Evolutionary conservation across 2,329 filamentous ascomycete genomes (phyloP).

Genomic region (Colletotrichum spinosum): DNA sequence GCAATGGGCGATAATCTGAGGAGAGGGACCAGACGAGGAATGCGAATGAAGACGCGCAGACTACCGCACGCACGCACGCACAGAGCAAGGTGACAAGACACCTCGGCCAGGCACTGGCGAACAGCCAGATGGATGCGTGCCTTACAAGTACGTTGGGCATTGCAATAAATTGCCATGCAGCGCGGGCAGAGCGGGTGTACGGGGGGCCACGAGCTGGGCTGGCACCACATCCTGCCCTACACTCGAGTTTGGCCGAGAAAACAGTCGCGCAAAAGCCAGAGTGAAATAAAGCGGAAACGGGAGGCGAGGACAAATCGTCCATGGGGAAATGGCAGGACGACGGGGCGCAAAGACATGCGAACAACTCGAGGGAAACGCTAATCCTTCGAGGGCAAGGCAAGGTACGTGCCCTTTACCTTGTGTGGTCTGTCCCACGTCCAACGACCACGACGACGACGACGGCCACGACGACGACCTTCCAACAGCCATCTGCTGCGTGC

Average conservation of each 20-base stretch:
- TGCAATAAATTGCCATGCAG: no score
- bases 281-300: slow-evolving; percentile 25
- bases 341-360: slow-evolving; percentile 15
- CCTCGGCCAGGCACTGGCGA: no score
- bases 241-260: neutral
- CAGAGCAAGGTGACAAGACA: no score
- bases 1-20: neutral
- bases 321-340: slow-evolving; percentile 29
- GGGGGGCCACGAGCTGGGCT: no score
- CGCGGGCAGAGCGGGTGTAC: no score
- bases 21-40: slow-evolving; percentile 12
- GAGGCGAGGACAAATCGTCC: slow-evolving; percentile 17
- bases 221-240: no score
- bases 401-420: slow-evolving; percentile 11
- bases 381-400: slow-evolving; percentile 16
- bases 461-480: no score
- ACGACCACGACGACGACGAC: no score
- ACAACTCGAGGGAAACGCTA: slow-evolving; percentile 13
- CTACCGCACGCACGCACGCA: no score
- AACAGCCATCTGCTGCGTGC: neutral
- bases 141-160: neutral
- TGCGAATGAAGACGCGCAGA: slow-evolving; percentile 1
- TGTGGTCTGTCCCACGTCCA: no score
- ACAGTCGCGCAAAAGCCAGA: neutral
- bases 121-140: neutral